A percentile compares a stretch with the other conserved stretches of the same genome.
Evolutionary conservation across 108 stramenopile species (phyloP).

Genomic region (Hondaea fermentalgiana): DNA sequence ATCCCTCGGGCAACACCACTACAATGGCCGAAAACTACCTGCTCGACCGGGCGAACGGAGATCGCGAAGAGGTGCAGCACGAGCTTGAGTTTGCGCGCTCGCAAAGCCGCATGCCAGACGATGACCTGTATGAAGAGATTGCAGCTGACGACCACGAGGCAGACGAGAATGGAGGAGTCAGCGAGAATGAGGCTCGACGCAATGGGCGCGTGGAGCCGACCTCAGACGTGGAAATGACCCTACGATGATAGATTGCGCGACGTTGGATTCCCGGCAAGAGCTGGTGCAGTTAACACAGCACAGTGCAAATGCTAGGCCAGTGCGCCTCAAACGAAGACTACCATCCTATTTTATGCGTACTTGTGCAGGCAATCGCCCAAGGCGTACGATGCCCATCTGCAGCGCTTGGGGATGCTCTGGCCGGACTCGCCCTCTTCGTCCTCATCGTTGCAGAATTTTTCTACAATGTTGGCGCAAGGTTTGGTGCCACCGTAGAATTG

Average conservation of each 20-base stretch:
- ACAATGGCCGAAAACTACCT: neutral
- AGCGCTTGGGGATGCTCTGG: neutral
- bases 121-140: neutral
- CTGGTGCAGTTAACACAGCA: too few species aligned
- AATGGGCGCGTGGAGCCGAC: neutral
- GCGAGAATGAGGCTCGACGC: neutral
- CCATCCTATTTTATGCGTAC: neutral
- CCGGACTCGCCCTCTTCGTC: neutral
- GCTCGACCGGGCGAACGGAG: neutral
- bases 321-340: too few species aligned
- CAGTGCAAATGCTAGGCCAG: too few species aligned
- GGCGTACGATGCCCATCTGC: neutral
- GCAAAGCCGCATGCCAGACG: neutral
- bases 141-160: neutral
- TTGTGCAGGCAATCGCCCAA: neutral
- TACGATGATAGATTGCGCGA: neutral
- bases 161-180: neutral
- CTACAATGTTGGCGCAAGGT: neutral
- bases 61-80: neutral
- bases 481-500: neutral
- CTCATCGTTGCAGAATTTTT: neutral
- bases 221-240: neutral
- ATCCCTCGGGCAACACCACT: neutral
- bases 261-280: neutral
- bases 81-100: neutral